These are phyloP conservation scores for Aeschynomene evenia DNA, from an alignment of 306 rosid genomes.

Conservation along the genomic window DNA sequence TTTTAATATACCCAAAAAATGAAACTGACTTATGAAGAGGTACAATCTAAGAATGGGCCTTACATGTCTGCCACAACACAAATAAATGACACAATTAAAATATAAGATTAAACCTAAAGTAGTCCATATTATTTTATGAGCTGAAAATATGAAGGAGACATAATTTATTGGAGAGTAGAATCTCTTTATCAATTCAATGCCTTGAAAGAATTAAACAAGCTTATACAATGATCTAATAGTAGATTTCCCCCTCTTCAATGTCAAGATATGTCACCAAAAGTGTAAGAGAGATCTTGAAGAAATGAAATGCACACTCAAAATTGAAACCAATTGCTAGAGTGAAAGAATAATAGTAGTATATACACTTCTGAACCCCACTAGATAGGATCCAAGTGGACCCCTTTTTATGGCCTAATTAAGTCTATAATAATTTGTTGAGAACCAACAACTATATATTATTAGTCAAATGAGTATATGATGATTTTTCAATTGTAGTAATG, in stretches of 20 bases:
- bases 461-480: constrained; percentile 24
- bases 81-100: no score
- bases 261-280: constrained; percentile 38
- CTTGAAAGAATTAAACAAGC: background rate
- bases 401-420: constrained; percentile 13
- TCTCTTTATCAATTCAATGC: background rate
- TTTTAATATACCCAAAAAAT: no score
- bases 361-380: constrained; percentile 54
- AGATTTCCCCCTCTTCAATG: background rate
- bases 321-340: constrained; percentile 17
- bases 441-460: background rate
- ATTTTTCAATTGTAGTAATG: background rate
- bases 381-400: constrained; percentile 32
- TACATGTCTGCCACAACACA: no score
- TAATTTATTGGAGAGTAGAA: no score
- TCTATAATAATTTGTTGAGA: background rate
- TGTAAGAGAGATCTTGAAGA: constrained; percentile 21
- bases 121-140: no score
- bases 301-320: constrained; percentile 45
- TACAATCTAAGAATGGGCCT: no score
- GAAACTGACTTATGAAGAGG: no score
- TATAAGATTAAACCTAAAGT: no score
- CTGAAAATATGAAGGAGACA: no score
- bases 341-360: constrained; percentile 48
- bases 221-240: background rate